A percentile compares a stretch with the other conserved stretches of the same genome.
These are phyloP conservation scores for Leptographium galeiforme DNA, from an alignment of 2,329 filamentous ascomycete genomes.

Conservation along the genomic window DNA sequence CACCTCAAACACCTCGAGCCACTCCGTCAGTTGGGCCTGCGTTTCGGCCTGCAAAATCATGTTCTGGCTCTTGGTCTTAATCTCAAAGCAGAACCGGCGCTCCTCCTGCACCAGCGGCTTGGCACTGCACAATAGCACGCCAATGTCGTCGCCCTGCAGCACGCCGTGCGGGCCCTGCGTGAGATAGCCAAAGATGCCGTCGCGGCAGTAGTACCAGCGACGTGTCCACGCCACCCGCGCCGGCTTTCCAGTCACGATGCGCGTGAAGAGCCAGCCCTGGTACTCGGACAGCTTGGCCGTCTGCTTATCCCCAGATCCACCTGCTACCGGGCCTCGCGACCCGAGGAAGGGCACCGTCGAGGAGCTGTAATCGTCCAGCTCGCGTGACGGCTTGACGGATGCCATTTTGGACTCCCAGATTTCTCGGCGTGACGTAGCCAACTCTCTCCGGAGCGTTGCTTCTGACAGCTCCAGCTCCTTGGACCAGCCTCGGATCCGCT, in stretches of 20 bases:
- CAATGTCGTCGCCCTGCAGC: conserved; percentile 90
- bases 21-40: conserved; percentile 81
- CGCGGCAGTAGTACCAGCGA: conserved; percentile 90
- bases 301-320: conserved; percentile 21
- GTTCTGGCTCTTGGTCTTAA: conserved; percentile 92
- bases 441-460: conserved; percentile 65
- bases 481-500: conserved; percentile 82
- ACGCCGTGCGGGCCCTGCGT: conserved; percentile 76
- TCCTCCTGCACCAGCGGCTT: conserved; percentile 87
- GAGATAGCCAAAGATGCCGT: conserved; percentile 92
- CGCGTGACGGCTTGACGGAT: conserved; percentile 66
- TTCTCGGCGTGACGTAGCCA: conserved; percentile 64
- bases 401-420: conserved; percentile 66
- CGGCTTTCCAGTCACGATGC: conserved; percentile 73
- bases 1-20: conserved; percentile 85
- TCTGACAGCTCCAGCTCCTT: conserved; percentile 91
- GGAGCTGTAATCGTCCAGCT: conserved; percentile 82
- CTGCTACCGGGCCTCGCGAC: conserved; percentile 50
- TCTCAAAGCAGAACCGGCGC: conserved; percentile 90
- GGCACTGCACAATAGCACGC: conserved; percentile 84
- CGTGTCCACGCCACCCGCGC: conserved; percentile 80
- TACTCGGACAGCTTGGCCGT: conserved; percentile 54
- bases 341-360: conserved; percentile 84
- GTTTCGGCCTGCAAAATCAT: conserved; percentile 87
- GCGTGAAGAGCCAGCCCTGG: conserved; percentile 86